These are phyloP conservation scores for Dentipellis fragilis DNA, from an alignment of 768 basidiomycete genomes.

Conservation along the genomic window DNA sequence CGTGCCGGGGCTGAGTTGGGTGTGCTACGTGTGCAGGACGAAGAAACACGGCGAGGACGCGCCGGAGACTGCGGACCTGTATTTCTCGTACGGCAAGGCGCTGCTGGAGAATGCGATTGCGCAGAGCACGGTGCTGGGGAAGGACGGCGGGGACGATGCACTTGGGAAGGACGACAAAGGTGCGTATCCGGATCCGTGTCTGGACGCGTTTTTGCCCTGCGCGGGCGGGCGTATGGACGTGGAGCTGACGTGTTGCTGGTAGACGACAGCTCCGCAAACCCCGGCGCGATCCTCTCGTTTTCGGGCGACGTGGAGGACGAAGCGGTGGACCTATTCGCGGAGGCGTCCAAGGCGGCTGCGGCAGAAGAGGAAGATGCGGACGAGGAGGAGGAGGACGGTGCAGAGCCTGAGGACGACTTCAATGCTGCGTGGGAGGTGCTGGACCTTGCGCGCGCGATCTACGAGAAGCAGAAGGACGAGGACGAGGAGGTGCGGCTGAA, in stretches of 20 bases:
- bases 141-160: constrained; percentile 59
- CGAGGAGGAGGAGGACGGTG: constrained; percentile 56
- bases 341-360: constrained; percentile 38
- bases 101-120: constrained; percentile 86
- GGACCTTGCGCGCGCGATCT: constrained; percentile 87
- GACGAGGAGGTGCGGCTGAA: constrained; percentile 63
- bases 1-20: background rate
- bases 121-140: constrained; percentile 81
- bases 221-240: background rate
- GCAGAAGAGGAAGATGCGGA: constrained; percentile 40
- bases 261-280: constrained; percentile 26
- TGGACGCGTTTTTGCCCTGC: background rate
- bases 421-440: constrained; percentile 97
- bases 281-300: constrained; percentile 64
- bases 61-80: constrained; percentile 77
- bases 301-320: constrained; percentile 69
- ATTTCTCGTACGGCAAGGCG: constrained; percentile 89
- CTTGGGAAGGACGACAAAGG: constrained; percentile 33
- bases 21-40: constrained; percentile 38
- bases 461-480: constrained; percentile 53
- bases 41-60: constrained; percentile 69
- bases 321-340: constrained; percentile 55
- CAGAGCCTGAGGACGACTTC: constrained; percentile 91
- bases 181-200: constrained; percentile 9
- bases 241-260: constrained; percentile 9